A percentile compares a stretch with the other conserved stretches of the same genome.
These are phyloP conservation scores for Prunus armeniaca DNA, from an alignment of 306 rosid species.

Conservation along the genomic window DNA sequence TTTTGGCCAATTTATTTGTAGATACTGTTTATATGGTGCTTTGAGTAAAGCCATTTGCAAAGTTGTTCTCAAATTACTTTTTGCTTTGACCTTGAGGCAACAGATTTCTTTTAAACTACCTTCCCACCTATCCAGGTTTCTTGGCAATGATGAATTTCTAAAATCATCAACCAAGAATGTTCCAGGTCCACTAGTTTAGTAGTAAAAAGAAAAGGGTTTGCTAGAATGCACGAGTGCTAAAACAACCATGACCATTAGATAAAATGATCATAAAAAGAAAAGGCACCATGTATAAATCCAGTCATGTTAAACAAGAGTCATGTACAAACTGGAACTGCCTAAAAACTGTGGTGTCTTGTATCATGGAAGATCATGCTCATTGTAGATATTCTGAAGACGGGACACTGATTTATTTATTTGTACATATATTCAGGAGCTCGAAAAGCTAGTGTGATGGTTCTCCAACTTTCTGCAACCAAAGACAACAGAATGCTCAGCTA, in stretches of 20 bases:
- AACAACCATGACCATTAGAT: neutral
- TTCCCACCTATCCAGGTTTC: too few relatives aligned
- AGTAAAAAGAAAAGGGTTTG: neutral
- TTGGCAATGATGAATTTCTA: too few relatives aligned
- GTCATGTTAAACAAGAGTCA: neutral
- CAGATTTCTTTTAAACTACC: too few relatives aligned
- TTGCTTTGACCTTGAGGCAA: too few relatives aligned
- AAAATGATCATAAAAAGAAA: neutral
- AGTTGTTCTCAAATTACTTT: too few relatives aligned
- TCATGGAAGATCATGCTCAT: neutral
- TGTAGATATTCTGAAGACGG: neutral
- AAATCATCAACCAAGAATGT: too few relatives aligned
- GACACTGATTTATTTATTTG: slow-evolving; percentile 10
- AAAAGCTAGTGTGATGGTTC: slow-evolving; percentile 32
- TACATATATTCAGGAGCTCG: neutral
- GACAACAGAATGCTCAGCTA: neutral
- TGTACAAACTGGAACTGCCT: neutral
- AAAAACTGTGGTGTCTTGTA: neutral
- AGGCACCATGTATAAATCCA: neutral
- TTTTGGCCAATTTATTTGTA: neutral
- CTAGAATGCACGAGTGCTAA: neutral
- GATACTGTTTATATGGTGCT: neutral
- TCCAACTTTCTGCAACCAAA: slow-evolving; percentile 49
- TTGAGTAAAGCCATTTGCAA: neutral
- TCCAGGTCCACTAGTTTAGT: too few relatives aligned